These are phyloP conservation scores for Tritrichomonas foetus DNA, from an alignment of 208 protist genomes.

Conservation along the genomic window DNA sequence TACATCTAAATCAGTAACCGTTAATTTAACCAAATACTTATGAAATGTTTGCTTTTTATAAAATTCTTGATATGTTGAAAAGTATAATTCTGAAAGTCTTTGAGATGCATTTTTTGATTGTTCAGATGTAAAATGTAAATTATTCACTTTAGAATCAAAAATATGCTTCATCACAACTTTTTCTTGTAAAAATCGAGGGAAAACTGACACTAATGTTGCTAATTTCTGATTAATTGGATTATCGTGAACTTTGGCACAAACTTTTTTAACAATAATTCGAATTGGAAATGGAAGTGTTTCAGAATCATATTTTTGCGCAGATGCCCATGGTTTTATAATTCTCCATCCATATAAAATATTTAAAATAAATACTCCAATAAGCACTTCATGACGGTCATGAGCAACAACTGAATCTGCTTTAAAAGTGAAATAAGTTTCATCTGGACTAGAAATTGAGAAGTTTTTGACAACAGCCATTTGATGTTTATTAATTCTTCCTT, in stretches of 20 bases:
- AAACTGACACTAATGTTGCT: not conserved
- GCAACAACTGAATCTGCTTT: not conserved
- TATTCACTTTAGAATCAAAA: not conserved
- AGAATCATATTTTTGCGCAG: not conserved
- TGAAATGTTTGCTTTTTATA: not conserved
- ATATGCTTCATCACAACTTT: not conserved
- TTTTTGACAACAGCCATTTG: not conserved
- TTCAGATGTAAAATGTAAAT: not conserved
- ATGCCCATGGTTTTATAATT: not conserved
- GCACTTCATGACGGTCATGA: not conserved
- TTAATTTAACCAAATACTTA: not conserved
- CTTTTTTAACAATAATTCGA: not conserved
- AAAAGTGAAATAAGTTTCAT: not conserved
- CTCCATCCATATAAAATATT: not conserved
- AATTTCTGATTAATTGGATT: not conserved
- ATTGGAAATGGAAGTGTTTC: constrained; percentile 29
- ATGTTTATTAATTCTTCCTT: not conserved
- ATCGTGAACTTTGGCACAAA: not conserved
- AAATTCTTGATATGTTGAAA: not conserved
- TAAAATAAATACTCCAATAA: not conserved
- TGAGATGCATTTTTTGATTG: not conserved
- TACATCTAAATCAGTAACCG: not conserved
- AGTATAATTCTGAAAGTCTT: not conserved
- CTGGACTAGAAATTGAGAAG: not conserved
- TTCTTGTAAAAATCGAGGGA: not conserved